Evolutionary conservation across 176 grass and related monocot genomes (phyloP), one percentile per base, ranked within the genome.

Genomic region (Rhynchospora tenuis): DNA sequence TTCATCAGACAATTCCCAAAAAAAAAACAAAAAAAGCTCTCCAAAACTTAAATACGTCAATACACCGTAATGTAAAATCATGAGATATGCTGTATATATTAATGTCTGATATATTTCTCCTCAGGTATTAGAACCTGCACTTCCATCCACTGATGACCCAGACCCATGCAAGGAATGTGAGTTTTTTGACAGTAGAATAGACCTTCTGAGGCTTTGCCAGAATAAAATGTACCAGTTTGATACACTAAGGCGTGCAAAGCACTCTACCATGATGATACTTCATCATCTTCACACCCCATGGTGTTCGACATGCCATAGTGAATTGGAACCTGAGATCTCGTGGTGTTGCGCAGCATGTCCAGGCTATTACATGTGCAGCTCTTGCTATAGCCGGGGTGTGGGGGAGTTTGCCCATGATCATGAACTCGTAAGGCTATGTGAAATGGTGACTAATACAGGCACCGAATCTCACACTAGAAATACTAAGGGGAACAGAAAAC

Each of bases 181-280:
- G 87, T 91, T 93, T 87, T 94, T 98, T 87, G 95, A 98, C 76
- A 75, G 82, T 55, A 91, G 95, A 87, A 88, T 87, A 11, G 95
- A 90, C 63, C 92, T 98, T 88, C 80, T 98, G 79, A 85, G 87
- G 65, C 86, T 93, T 42, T 98, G 95, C 81, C 95, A 98, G 84
- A 90, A 85, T 70, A 93, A 88, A 24, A 87, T 85, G 66, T 98
- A 91, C 80, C 95, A 98, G 71, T 98, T 94, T 91, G 95, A 98
- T 88, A 95, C 90, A 57, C 90, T 98, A 23, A 87, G 95, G 61
- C 87, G 95, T 13, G 95, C 95, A 79, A 98, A 98, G 43, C 95
- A 98, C 64, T 93, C 95, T 16, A 94, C 95, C 80, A 91, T 95
- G 92, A 98, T 98, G 95, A 91, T 98, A 65, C 84, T 98, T 57